Conservation (phyloP, 2,329 filamentous ascomycete species). For the Cercospora beticola region DNA sequence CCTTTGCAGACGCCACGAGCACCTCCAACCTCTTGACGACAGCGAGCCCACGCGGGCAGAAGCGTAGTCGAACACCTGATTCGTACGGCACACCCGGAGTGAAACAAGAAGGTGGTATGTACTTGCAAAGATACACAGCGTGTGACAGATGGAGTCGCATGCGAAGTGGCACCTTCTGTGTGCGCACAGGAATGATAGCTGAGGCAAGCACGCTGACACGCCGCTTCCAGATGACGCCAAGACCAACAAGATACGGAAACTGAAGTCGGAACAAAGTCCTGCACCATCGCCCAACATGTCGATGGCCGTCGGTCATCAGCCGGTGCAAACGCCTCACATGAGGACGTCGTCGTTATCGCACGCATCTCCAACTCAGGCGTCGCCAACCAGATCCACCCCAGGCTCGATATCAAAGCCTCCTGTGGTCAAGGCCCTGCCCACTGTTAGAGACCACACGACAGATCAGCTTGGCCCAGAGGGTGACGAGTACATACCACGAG, state of each 20-base stretch:
- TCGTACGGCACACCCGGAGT: slow-evolving; percentile 49
- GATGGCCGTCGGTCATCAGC: slow-evolving; percentile 51
- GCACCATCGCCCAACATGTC: slow-evolving; percentile 35
- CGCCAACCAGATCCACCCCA: slow-evolving; percentile 74
- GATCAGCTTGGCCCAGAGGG: slow-evolving; percentile 86
- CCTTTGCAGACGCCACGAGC: slow-evolving; percentile 26
- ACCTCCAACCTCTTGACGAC: slow-evolving; percentile 48
- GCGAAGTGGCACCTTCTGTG: background rate
- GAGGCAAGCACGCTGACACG: slow-evolving; percentile 26
- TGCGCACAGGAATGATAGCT: background rate
- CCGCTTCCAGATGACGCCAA: slow-evolving; percentile 45
- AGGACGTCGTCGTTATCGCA: slow-evolving; percentile 52
- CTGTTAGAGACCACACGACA: slow-evolving; percentile 94
- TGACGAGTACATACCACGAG: slow-evolving; percentile 92
- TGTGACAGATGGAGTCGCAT: background rate
- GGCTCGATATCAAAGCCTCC: slow-evolving; percentile 62
- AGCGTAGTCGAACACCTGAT: slow-evolving; percentile 77
- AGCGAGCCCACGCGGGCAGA: slow-evolving; percentile 66
- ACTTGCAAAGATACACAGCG: slow-evolving; percentile 38
- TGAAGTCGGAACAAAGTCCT: slow-evolving; percentile 31
- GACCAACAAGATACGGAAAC: slow-evolving; percentile 49
- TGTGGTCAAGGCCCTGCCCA: slow-evolving; percentile 89
- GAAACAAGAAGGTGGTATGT: slow-evolving; percentile 67
- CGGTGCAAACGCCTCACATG: slow-evolving; percentile 56
- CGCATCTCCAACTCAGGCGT: slow-evolving; percentile 57